phyloP scores from a whole-genome alignment of 768 basidiomycete species.

The Tylopilus balloui region DNA sequence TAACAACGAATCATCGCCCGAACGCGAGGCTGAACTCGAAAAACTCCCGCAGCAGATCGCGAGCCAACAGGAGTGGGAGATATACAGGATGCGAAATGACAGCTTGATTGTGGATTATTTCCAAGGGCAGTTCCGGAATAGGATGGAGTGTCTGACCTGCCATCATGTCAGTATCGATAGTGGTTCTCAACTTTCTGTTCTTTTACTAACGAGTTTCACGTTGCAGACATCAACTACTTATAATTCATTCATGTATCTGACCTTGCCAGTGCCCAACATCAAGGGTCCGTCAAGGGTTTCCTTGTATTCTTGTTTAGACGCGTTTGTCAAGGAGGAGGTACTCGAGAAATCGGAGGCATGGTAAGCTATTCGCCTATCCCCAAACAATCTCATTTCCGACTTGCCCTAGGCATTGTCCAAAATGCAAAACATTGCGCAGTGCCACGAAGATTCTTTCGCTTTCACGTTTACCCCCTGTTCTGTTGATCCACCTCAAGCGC shows the following conservation, averaged over 20 bases:
- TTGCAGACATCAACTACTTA: constrained; percentile 93
- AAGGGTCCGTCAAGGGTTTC: constrained; percentile 56
- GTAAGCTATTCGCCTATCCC: constrained; percentile 40
- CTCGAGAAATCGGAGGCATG: constrained; percentile 93
- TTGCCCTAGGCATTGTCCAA: constrained; percentile 81
- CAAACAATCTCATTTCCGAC: not conserved
- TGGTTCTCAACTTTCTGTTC: not conserved
- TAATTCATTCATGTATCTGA: constrained; percentile 93
- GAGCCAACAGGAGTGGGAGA: constrained; percentile 88
- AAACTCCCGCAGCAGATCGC: constrained; percentile 81
- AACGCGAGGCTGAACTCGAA: constrained; percentile 86
- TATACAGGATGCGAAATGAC: constrained; percentile 87
- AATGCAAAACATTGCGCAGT: constrained; percentile 83
- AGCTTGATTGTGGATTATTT: constrained; percentile 95
- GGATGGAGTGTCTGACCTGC: constrained; percentile 86
- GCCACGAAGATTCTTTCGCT: constrained; percentile 86
- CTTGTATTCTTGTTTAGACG: constrained; percentile 78
- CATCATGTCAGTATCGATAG: constrained; percentile 55
- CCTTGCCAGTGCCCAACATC: constrained; percentile 77
- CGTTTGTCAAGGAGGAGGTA: constrained; percentile 86
- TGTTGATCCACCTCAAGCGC: constrained; percentile 88
- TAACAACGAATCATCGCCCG: constrained; percentile 57
- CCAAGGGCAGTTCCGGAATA: constrained; percentile 94
- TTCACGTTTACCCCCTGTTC: constrained; percentile 87
- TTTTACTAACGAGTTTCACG: constrained; percentile 8